Percentiles rank a stretch among this genome's conserved stretches.
Conservation (phyloP, 441 rosid genomes). For the Brassica hybrid region DNA sequence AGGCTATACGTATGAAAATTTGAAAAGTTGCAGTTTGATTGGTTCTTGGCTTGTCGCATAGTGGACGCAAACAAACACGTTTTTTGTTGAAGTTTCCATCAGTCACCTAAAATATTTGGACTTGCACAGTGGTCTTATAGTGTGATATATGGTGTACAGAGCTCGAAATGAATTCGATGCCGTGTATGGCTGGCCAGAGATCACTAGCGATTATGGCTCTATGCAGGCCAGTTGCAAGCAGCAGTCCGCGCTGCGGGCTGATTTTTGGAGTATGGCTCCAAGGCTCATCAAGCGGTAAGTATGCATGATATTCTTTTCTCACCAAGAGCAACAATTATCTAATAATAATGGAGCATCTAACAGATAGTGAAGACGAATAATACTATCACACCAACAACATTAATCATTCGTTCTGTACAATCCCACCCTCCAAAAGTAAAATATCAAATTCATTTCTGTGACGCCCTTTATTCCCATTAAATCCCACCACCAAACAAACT, state of each 20-base stretch:
- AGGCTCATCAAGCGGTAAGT: not conserved
- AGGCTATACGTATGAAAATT: not conserved
- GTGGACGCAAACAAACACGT: not conserved
- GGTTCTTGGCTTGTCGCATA: not conserved
- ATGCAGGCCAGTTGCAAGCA: not conserved
- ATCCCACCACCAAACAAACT: conserved; percentile 38
- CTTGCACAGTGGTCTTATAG: not conserved
- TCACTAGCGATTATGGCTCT: not conserved
- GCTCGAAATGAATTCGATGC: not conserved
- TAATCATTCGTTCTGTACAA: conserved; percentile 29
- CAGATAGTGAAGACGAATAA: conserved; percentile 8
- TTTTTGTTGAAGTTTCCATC: not conserved
- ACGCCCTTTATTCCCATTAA: conserved; percentile 24
- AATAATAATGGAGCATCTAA: not conserved
- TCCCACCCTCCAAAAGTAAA: not conserved
- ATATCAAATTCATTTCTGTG: conserved; percentile 12
- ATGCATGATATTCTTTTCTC: not conserved
- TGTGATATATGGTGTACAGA: not conserved
- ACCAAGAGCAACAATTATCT: not conserved
- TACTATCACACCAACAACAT: conserved; percentile 21
- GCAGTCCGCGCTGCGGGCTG: not conserved
- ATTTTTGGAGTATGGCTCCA: not conserved
- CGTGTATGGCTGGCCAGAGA: not conserved
- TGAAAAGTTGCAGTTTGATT: not conserved
- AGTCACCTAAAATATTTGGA: not conserved